phyloP scores from a whole-genome alignment of 352 stramenopile species.

The Phytophthora europaea region DNA sequence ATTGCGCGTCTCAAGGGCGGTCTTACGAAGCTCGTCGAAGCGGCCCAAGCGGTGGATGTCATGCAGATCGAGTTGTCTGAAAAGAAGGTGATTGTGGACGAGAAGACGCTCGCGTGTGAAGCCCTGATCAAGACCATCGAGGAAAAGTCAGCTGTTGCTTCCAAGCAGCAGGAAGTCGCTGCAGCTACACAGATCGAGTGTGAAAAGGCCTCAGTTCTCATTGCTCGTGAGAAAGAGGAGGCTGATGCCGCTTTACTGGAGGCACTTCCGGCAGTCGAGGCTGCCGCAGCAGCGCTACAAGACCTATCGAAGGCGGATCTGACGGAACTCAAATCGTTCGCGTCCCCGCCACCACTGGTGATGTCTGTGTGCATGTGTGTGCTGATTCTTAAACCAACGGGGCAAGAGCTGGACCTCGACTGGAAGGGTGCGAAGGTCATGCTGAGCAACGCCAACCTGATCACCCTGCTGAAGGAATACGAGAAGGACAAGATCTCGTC shows the following conservation, averaged over 20 bases:
- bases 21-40: conserved; percentile 95
- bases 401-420: conserved; percentile 92
- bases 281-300: conserved; percentile 92
- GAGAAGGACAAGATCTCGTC: conserved; percentile 97
- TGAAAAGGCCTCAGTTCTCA: conserved; percentile 92
- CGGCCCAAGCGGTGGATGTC: conserved; percentile 92
- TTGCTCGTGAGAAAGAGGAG: conserved; percentile 94
- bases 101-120: conserved; percentile 94
- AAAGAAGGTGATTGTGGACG: conserved; percentile 96
- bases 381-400: conserved; percentile 92
- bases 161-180: conserved; percentile 93
- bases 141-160: conserved; percentile 93
- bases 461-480: conserved; percentile 95
- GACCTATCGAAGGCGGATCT: conserved; percentile 96
- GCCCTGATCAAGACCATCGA: conserved; percentile 96
- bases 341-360: conserved; percentile 93
- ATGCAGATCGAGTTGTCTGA: conserved; percentile 96
- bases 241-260: conserved; percentile 94
- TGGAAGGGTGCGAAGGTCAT: conserved; percentile 97
- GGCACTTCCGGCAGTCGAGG: conserved; percentile 94
- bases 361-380: conserved; percentile 96
- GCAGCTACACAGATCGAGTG: conserved; percentile 91
- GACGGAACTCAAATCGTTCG: conserved; percentile 97
- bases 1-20: conserved; percentile 93
- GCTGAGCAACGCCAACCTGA: conserved; percentile 93